Conservation (phyloP, 768 basidiomycete genomes). For the Daedaleopsis nitida region DNA sequence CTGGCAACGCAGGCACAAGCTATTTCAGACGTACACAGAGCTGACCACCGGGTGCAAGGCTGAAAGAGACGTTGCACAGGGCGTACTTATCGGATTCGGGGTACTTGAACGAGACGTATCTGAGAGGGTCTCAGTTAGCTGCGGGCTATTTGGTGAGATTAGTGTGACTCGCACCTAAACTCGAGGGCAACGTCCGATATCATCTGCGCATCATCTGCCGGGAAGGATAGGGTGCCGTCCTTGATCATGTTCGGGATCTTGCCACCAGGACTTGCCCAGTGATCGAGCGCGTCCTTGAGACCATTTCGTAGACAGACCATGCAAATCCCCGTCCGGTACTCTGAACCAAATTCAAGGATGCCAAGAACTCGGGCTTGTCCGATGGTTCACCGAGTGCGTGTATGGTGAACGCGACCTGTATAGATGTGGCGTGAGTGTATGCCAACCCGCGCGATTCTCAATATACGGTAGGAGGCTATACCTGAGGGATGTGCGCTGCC, state of each 20-base stretch:
- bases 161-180: constrained; percentile 45
- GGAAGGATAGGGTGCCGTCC: not conserved
- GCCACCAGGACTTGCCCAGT: not conserved
- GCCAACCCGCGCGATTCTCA: not conserved
- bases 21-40: constrained; percentile 51
- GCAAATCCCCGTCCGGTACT: constrained; percentile 19
- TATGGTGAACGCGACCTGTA: constrained; percentile 43
- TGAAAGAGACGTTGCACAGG: constrained; percentile 65
- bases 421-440: constrained; percentile 23
- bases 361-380: constrained; percentile 22
- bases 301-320: not conserved
- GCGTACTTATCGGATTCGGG: constrained; percentile 53
- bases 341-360: constrained; percentile 31
- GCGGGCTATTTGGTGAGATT: constrained; percentile 35
- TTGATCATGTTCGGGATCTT: not conserved
- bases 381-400: constrained; percentile 19
- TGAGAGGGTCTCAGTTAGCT: not conserved
- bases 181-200: not conserved
- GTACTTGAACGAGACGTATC: constrained; percentile 72
- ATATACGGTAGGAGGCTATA: not conserved
- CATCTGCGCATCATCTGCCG: not conserved
- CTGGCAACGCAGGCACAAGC: not conserved
- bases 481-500: not conserved
- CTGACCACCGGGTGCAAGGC: constrained; percentile 58
- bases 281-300: not conserved